These are phyloP conservation scores for Elsinoe arachidis DNA, from an alignment of 2,329 filamentous ascomycete species.

Conservation along the genomic window DNA sequence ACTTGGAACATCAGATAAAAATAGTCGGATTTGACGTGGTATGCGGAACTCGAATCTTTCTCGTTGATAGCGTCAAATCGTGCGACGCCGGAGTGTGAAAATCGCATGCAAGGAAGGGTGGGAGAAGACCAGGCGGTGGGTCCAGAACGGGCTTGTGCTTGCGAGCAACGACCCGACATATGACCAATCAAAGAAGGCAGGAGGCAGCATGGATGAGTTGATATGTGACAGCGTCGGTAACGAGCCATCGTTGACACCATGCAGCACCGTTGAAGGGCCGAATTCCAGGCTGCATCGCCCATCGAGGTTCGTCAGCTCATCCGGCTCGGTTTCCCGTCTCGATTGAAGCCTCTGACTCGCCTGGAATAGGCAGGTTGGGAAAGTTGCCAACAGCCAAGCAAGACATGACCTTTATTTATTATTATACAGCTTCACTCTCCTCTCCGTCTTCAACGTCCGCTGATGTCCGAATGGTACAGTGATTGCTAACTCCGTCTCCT, in stretches of 20 bases:
- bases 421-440: background rate
- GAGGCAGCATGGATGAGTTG: background rate
- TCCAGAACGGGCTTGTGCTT: conserved; percentile 8
- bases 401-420: background rate
- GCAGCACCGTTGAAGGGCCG: background rate
- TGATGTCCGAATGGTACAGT: background rate
- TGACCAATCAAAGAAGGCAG: background rate
- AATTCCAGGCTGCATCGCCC: background rate
- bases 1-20: background rate
- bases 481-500: background rate
- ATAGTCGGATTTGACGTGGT: background rate
- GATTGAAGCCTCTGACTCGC: background rate
- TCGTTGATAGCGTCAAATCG: background rate
- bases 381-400: background rate
- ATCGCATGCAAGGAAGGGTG: background rate
- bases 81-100: background rate
- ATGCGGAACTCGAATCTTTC: background rate
- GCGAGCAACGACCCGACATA: background rate
- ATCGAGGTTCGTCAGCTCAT: background rate
- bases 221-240: background rate
- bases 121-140: background rate
- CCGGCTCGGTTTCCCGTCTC: background rate
- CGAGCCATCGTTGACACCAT: background rate
- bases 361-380: background rate
- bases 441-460: background rate